Base-by-base conservation (phyloP, 768 basidiomycete genomes). In the Kwoniella pini region DNA sequence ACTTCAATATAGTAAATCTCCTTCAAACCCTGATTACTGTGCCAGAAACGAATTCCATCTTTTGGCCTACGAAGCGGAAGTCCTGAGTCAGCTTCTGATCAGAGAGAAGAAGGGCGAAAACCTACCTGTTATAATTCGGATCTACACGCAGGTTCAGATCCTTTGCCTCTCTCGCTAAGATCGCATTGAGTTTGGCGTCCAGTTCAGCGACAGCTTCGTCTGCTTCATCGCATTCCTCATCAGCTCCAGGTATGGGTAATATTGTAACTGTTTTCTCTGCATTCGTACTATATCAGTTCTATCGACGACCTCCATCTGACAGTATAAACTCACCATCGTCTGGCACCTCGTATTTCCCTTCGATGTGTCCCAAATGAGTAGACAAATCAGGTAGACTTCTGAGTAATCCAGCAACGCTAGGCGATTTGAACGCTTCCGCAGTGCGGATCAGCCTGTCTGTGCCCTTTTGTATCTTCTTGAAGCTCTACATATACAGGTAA, bases 1-100 rank as follows among this genome's bases (percentile, higher is more conserved):
- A 86, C 87, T 80, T 94, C 88, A 17, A 97, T 82, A 7, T 93
- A 84, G 76, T 91, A 95, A 31, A 96, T 93, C 74, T 97, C 94
- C 88, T 95, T 95, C 51, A 86, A 90, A 4, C 94, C 93, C 50
- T 82, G 81, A 2, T 85, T 84, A 64, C 90, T 92, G 68, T 96
- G 86, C 87, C 87, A 87, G 79, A 83, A 89, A 30, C 76, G 79
- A 57, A 87, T 65, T 27, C 82, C 62, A 11, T 57, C 79, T 65
- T 73, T 70, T 24, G n/a, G n/a, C 86, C 86, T 78, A 13, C 44
- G 38, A n/a, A 40, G 48, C 24, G 9, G 19, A 13, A n/a, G 21
- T 11, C 11, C 7, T n/a, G 17, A 26, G 7, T 19, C 27, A 50
- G 46, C 10, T 1, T 15, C 9, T 38, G 17, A 42, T 12, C n/a